These are phyloP conservation scores for Yamadazyma atmosphaerica DNA, from an alignment of 1,139 yeast genomes.

Conservation along the genomic window DNA sequence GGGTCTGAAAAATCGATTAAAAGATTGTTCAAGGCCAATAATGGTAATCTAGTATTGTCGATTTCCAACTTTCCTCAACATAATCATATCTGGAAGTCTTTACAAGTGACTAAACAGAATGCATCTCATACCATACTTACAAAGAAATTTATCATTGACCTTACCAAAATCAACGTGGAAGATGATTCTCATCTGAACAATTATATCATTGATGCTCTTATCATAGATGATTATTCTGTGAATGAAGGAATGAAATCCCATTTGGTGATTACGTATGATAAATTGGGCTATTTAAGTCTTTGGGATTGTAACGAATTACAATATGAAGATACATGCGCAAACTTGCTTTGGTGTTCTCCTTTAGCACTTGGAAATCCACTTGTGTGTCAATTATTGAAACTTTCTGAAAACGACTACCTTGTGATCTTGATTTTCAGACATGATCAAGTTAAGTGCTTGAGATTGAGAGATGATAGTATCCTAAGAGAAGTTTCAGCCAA, in stretches of 20 bases:
- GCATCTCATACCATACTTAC: conserved; percentile 29
- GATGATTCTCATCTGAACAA: conserved; percentile 10
- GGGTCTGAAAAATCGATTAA: conserved; percentile 86
- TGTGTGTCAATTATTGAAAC: conserved; percentile 27
- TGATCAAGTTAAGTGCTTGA: conserved; percentile 31
- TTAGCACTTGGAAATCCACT: not conserved
- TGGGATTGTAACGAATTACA: conserved; percentile 59
- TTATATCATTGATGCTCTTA: conserved; percentile 32
- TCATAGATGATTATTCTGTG: conserved; percentile 31
- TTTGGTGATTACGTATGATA: conserved; percentile 50
- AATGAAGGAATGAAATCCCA: conserved; percentile 23
- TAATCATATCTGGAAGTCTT: conserved; percentile 66
- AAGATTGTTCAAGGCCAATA: conserved; percentile 57
- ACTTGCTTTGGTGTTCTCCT: conserved; percentile 25
- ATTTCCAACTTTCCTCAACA: conserved; percentile 49
- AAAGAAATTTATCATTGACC: conserved; percentile 35
- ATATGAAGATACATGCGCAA: conserved; percentile 31
- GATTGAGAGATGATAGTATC: conserved; percentile 17
- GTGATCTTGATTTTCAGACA: conserved; percentile 30
- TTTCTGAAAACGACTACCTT: conserved; percentile 19
- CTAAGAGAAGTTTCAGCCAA: conserved; percentile 23
- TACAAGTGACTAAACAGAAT: conserved; percentile 24
- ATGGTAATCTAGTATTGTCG: conserved; percentile 34
- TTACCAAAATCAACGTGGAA: conserved; percentile 10
- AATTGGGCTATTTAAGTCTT: conserved; percentile 54